Percentiles rank a stretch among this genome's conserved stretches.
These are phyloP conservation scores for Starmerella powellii DNA, from an alignment of 805 yeast species.

Conservation along the genomic window DNA sequence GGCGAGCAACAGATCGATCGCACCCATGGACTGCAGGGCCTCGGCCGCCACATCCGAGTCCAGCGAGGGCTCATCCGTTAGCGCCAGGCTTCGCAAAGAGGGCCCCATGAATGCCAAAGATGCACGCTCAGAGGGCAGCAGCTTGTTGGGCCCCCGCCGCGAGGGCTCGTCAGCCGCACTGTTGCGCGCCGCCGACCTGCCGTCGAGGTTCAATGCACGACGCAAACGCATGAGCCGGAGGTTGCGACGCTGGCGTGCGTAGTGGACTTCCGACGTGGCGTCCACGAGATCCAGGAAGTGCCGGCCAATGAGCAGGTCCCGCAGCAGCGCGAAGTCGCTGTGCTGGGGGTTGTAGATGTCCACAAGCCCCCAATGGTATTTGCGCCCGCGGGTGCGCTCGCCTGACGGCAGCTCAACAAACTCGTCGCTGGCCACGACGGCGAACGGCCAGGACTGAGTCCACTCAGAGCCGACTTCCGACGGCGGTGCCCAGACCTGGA, in stretches of 20 bases:
- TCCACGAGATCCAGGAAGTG: constrained; percentile 71
- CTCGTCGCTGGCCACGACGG: constrained; percentile 59
- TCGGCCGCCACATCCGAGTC: background rate
- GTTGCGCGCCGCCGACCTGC: too few species aligned
- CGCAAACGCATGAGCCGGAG: constrained; percentile 24
- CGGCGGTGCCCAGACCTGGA: constrained; percentile 41
- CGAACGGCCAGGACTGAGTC: constrained; percentile 43
- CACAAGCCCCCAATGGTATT: constrained; percentile 83
- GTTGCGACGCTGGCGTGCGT: constrained; percentile 52
- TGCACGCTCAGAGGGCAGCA: background rate
- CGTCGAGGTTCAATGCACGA: constrained; percentile 4
- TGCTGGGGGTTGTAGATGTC: constrained; percentile 80
- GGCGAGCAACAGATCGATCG: constrained; percentile 13
- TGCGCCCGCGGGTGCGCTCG: constrained; percentile 58
- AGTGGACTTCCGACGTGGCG: constrained; percentile 71
- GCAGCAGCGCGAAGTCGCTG: constrained; percentile 72
- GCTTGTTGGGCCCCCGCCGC: background rate
- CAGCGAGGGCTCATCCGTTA: background rate
- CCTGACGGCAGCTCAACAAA: constrained; percentile 49
- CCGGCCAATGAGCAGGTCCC: constrained; percentile 67
- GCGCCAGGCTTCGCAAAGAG: background rate
- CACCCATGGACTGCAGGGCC: constrained; percentile 1
- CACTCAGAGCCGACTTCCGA: too few species aligned
- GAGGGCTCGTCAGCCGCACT: too few species aligned
- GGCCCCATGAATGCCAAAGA: constrained; percentile 2